These are phyloP conservation scores for Saccharomyces hybrid DNA, from an alignment of 1,139 yeast genomes.

Conservation along the genomic window DNA sequence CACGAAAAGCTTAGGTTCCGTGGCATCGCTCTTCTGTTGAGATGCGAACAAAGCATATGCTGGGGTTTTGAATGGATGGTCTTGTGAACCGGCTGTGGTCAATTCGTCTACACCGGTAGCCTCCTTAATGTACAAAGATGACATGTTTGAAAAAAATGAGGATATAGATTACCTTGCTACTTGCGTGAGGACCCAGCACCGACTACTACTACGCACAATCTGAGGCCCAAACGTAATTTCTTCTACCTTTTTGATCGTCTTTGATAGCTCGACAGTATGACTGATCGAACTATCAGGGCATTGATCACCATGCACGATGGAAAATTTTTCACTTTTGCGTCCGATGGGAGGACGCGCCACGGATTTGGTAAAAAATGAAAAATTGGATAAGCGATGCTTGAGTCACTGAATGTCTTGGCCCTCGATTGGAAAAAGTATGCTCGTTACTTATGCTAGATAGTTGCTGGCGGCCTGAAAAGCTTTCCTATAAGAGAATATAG, in stretches of 20 bases:
- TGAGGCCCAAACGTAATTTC: background rate
- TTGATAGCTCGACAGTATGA: background rate
- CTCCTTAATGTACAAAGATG: conserved; percentile 59
- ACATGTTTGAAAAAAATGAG: conserved; percentile 5
- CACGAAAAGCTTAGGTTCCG: conserved; percentile 55
- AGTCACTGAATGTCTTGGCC: background rate
- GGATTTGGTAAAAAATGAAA: background rate
- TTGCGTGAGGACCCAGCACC: background rate
- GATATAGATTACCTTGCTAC: background rate
- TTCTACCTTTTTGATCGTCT: background rate
- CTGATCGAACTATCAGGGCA: background rate
- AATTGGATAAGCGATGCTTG: conserved; percentile 1
- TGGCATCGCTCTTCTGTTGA: conserved; percentile 16
- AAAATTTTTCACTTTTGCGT: conserved; percentile 1
- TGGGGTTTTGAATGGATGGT: conserved; percentile 67
- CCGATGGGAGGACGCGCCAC: background rate
- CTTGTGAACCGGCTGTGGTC: conserved; percentile 52
- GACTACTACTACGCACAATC: background rate
- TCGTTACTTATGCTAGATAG: background rate
- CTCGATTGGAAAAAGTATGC: background rate
- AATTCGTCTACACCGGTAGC: conserved; percentile 56
- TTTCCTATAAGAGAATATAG: background rate
- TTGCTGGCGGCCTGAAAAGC: background rate
- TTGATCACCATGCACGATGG: background rate
- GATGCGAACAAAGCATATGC: conserved; percentile 68